Percentiles rank a stretch among this genome's conserved stretches.
Conservation (phyloP, 768 basidiomycete genomes). For the Cystobasidium onofrii region DNA sequence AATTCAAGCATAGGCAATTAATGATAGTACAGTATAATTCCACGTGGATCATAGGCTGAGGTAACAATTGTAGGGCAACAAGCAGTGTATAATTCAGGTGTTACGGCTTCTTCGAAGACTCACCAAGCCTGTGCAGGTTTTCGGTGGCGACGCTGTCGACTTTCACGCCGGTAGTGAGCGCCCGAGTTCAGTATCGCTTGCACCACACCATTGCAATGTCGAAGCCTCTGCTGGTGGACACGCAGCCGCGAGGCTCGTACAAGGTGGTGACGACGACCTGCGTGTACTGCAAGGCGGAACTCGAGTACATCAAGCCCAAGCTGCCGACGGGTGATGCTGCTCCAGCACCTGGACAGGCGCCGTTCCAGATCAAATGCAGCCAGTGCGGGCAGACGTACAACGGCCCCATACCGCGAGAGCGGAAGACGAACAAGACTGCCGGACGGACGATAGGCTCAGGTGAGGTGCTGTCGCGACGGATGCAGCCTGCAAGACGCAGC, state of each 20-base stretch:
- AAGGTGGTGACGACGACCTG: conserved; percentile 25
- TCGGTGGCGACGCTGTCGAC: too few relatives aligned
- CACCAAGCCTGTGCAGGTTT: too few relatives aligned
- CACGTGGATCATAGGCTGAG: too few relatives aligned
- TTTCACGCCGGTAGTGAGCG: too few relatives aligned
- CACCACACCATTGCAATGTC: background rate
- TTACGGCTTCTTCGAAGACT: background rate
- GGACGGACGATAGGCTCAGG: conserved; percentile 46
- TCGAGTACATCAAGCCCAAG: conserved; percentile 48
- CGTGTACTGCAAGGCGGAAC: conserved; percentile 35
- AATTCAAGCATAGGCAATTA: too few relatives aligned
- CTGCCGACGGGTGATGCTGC: conserved; percentile 44
- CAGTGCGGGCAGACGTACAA: conserved; percentile 54
- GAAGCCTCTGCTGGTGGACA: background rate
- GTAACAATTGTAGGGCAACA: too few relatives aligned
- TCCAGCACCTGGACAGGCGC: conserved; percentile 50
- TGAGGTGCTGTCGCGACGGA: background rate
- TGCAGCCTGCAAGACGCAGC: background rate
- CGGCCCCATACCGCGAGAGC: conserved; percentile 37
- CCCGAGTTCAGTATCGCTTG: too few relatives aligned
- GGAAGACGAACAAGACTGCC: conserved; percentile 49
- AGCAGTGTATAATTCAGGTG: too few relatives aligned
- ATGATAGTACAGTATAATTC: too few relatives aligned
- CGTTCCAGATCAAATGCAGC: conserved; percentile 64
- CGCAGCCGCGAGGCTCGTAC: conserved; percentile 4